Evolutionary conservation across 495 filamentous ascomycete genomes (phyloP), one percentile per base, ranked within the genome.

Genomic region (Jackrogersella multiformis): DNA sequence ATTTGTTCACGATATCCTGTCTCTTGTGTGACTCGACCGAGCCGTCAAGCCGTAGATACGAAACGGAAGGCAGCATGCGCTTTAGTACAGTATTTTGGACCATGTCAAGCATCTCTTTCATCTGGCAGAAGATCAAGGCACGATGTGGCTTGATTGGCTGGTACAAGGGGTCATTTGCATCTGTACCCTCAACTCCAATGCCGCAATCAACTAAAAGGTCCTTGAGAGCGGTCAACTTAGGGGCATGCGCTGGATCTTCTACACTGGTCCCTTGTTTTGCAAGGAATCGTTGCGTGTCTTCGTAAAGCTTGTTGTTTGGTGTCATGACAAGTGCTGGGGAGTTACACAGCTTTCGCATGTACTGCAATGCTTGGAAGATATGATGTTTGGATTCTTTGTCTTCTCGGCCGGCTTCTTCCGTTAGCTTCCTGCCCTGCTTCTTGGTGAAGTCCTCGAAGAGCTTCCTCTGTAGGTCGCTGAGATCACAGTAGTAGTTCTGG

Each of bases 51-150:
- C 96, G 92, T 39, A 97, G 85, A 74, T 89, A 97, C 44, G 92
- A 91, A 4, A 95, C 92, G 4, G 88, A 90, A 1, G 96, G 94
- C 7, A 99, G 86, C 69, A 96, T 82, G 63, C 89, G 88, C 69
- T 90, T 90, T 13, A 99, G 79, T 5, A 99, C 95, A 46, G 93
- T 90, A 64, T 90, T 90, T 72, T 97, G 93, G 9, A 99, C 96
- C 82, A 98, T 97, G 74, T 98, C 96, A 16, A 98, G 82, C 96
- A 98, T 99, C 76, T 98, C 96, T 75, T 97, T 97, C 91, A 98
- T 96, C 74, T 99, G 95, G 71, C 94, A 99, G 83, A 99, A 99
- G 68, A 99, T 90, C 53, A 99, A 86, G 1, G 96, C 96, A 39
- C 95, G 91, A 68, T 99, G 95, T 4, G 93, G 95, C 66, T 92